Conservation (phyloP, 2,329 filamentous ascomycete genomes). For the Trichoderma breve region DNA sequence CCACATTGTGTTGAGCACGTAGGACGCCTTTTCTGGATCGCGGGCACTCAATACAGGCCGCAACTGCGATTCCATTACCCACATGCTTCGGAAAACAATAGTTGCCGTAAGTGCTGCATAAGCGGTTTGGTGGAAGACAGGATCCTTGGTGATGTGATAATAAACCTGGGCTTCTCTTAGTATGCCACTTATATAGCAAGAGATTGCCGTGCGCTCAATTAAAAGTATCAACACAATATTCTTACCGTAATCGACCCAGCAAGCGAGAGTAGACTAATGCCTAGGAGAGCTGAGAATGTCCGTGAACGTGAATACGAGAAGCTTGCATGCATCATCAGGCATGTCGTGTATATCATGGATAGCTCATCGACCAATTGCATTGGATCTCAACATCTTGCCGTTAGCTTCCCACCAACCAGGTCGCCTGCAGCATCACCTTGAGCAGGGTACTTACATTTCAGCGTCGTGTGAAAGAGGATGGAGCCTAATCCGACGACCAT, state of each 20-base stretch:
- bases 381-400: slow-evolving; percentile 41
- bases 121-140: slow-evolving; percentile 77
- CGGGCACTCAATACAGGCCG: slow-evolving; percentile 46
- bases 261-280: slow-evolving; percentile 52
- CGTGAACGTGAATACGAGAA: slow-evolving; percentile 66
- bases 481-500: slow-evolving; percentile 54
- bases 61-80: slow-evolving; percentile 61
- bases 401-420: not conserved
- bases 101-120: slow-evolving; percentile 70
- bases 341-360: slow-evolving; percentile 60
- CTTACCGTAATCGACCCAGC: slow-evolving; percentile 72
- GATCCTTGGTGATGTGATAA: slow-evolving; percentile 80
- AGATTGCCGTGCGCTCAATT: not conserved
- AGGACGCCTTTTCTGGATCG: slow-evolving; percentile 50
- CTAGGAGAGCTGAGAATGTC: slow-evolving; percentile 53
- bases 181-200: not conserved
- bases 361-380: slow-evolving; percentile 62
- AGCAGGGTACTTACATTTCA: slow-evolving; percentile 49
- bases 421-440: not conserved
- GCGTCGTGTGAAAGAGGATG: slow-evolving; percentile 55
- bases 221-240: not conserved
- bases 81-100: slow-evolving; percentile 71
- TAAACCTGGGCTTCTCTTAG: slow-evolving; percentile 34
- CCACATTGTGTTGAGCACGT: slow-evolving; percentile 66
- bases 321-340: slow-evolving; percentile 60